Evolutionary conservation across 176 grass and related monocot genomes (phyloP).

Genomic region (Themeda triandra): DNA sequence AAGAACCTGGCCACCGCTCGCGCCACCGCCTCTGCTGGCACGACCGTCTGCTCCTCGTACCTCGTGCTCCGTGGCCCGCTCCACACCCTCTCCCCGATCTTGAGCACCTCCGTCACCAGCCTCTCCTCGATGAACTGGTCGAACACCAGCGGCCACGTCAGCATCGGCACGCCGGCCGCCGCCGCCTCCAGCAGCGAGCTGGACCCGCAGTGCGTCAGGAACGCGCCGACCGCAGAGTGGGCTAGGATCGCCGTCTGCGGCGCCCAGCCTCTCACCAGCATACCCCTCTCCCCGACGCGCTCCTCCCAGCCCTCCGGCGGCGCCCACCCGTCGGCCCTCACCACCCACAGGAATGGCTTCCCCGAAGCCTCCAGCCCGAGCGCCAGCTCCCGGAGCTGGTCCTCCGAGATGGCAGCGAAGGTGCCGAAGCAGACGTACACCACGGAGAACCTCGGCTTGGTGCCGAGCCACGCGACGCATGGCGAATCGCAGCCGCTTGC

Average conservation of each 20-base stretch:
- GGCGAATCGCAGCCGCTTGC: not conserved
- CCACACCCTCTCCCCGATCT: not conserved
- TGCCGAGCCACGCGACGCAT: constrained; percentile 29
- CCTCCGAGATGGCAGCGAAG: constrained; percentile 3
- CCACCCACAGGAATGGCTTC: constrained; percentile 36
- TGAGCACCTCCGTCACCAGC: not conserved
- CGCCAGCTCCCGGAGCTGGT: constrained; percentile 36
- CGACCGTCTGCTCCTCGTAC: not conserved
- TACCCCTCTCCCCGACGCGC: not conserved
- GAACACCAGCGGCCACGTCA: constrained; percentile 54
- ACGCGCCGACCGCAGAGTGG: constrained; percentile 13
- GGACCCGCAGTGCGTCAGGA: constrained; percentile 57
- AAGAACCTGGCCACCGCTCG: not conserved
- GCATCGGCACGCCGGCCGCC: constrained; percentile 38
- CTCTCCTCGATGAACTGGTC: constrained; percentile 49
- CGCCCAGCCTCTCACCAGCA: constrained; percentile 28
- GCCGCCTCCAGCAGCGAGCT: constrained; percentile 47
- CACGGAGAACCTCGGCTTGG: constrained; percentile 4
- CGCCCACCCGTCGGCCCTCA: not conserved
- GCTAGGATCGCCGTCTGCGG: constrained; percentile 11
- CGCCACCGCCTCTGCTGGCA: not conserved
- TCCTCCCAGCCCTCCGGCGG: constrained; percentile 29
- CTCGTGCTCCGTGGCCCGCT: not conserved
- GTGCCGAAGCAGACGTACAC: constrained; percentile 46
- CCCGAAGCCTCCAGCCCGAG: constrained; percentile 33